Evolutionary conservation across 306 rosid genomes (phyloP).

Genomic region (Cotoneaster glaucophyllus): DNA sequence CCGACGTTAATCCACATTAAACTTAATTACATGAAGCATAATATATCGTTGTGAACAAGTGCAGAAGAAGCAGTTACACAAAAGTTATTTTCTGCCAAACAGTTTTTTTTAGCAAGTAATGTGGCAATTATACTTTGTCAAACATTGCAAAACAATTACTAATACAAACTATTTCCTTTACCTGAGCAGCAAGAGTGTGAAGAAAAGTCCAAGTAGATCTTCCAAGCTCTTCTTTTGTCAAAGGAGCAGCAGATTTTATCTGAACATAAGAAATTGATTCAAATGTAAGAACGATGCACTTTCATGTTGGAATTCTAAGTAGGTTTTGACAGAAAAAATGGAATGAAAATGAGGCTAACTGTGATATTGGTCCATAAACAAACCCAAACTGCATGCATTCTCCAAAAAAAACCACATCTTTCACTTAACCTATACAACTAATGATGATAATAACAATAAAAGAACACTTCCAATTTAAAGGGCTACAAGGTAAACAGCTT

Average conservation of each 20-base stretch:
- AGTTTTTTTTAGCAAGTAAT: background rate
- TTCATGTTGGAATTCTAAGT: background rate
- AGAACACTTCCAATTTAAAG: background rate
- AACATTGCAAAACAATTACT: background rate
- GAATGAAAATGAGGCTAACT: background rate
- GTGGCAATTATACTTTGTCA: no score
- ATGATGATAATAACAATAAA: background rate
- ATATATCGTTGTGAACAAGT: background rate
- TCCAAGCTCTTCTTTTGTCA: conserved; percentile 77
- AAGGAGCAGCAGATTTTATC: conserved; percentile 51
- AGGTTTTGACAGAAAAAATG: background rate
- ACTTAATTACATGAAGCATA: background rate
- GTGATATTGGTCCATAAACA: no score
- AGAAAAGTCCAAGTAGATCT: conserved; percentile 93
- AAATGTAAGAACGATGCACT: background rate
- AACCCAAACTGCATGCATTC: background rate
- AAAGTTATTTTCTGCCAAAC: background rate
- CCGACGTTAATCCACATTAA: background rate
- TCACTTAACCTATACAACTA: background rate
- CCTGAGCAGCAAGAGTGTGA: conserved; percentile 97
- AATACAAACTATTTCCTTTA: conserved; percentile 11
- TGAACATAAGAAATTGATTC: conserved; percentile 17
- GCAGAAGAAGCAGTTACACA: background rate
- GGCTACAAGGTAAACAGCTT: background rate
- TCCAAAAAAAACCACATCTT: background rate